phyloP scores from a whole-genome alignment of 768 basidiomycete species.

The Kwoniella bestiolae region DNA sequence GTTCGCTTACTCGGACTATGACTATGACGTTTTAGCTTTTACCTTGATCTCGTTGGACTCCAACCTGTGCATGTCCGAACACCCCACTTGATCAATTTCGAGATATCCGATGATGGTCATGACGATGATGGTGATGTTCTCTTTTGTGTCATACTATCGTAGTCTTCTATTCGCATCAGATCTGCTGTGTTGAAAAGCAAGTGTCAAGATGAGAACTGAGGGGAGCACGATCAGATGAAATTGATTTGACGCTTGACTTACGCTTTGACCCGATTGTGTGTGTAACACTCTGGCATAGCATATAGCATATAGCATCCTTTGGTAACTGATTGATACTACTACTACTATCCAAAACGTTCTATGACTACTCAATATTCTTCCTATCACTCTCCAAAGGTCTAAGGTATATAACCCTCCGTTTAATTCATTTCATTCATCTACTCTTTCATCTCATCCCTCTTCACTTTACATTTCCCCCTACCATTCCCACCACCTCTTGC shows the following conservation, averaged over 20 bases:
- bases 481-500: background rate
- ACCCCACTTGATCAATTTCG: background rate
- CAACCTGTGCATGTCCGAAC: background rate
- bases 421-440: background rate
- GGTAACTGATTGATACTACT: background rate
- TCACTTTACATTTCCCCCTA: background rate
- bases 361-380: background rate
- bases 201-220: background rate
- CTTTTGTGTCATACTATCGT: too few species aligned
- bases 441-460: background rate
- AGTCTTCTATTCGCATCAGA: too few species aligned
- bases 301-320: background rate
- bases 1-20: background rate
- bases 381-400: background rate
- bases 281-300: background rate
- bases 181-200: background rate
- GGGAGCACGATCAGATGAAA: background rate
- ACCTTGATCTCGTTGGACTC: background rate
- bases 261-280: background rate
- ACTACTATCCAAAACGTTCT: too few species aligned
- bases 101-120: background rate
- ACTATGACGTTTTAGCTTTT: background rate
- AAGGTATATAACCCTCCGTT: background rate
- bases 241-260: background rate
- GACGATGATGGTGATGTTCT: background rate